Evolutionary conservation across 768 basidiomycete genomes (phyloP).

Genomic region (Leucosporidium creatinivorum): DNA sequence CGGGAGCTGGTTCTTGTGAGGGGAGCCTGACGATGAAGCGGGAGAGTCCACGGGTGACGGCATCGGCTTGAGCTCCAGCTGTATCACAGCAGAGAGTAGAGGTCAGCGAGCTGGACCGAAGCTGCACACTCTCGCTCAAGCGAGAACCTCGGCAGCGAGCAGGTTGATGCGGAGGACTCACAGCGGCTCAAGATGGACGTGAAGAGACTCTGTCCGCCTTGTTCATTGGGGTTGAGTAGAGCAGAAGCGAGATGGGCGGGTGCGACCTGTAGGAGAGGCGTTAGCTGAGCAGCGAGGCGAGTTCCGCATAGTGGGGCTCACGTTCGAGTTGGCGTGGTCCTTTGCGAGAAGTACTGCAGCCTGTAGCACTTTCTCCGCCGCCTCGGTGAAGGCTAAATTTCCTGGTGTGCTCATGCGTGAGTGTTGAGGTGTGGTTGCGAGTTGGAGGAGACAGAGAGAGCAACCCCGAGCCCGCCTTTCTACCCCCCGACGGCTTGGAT

Average conservation of each 20-base stretch:
- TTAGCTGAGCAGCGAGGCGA: constrained; percentile 22
- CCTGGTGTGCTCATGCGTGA: too few species aligned
- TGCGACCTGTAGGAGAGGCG: constrained; percentile 17
- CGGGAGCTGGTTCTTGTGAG: constrained; percentile 74
- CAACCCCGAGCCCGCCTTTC: too few species aligned
- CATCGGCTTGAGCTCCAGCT: constrained; percentile 67
- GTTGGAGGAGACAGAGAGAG: too few species aligned
- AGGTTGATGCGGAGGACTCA: constrained; percentile 20
- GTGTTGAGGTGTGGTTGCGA: too few species aligned
- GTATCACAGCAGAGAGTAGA: constrained; percentile 52
- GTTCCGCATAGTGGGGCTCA: constrained; percentile 56
- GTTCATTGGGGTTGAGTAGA: constrained; percentile 59
- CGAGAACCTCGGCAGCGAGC: neutral
- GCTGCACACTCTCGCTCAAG: constrained; percentile 25
- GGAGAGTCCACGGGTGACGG: constrained; percentile 64
- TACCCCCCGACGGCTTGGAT: too few species aligned
- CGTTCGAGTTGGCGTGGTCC: constrained; percentile 16
- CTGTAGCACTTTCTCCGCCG: neutral
- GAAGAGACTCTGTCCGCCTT: constrained; percentile 1
- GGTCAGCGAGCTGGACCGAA: constrained; percentile 64
- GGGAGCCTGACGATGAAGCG: constrained; percentile 73
- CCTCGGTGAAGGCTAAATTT: constrained; percentile 13
- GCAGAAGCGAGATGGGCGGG: constrained; percentile 77
- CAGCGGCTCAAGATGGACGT: neutral
- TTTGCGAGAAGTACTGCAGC: constrained; percentile 16